phyloP scores from a whole-genome alignment of 768 basidiomycete species.

The Leccinellum albellum region DNA sequence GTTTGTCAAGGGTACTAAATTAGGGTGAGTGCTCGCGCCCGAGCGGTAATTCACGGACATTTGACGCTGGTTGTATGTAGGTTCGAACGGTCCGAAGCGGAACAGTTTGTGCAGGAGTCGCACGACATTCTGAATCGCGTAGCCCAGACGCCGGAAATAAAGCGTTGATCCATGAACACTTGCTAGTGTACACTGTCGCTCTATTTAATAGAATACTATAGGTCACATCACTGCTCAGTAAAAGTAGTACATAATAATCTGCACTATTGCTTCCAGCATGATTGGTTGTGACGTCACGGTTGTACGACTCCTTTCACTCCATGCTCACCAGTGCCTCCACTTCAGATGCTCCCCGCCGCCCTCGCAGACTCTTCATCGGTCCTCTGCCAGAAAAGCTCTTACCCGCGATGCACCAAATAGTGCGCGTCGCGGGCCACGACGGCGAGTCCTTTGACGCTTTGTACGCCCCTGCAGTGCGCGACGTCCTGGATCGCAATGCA shows the following conservation, averaged over 20 bases:
- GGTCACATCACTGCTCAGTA: constrained; percentile 21
- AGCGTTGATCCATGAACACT: constrained; percentile 17
- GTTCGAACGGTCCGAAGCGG: constrained; percentile 66
- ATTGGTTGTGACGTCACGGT: constrained; percentile 27
- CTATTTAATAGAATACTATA: constrained; percentile 11
- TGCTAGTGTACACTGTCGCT: background rate
- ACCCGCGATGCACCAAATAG: constrained; percentile 35
- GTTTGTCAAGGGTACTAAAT: constrained; percentile 70
- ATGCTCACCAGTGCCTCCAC: background rate
- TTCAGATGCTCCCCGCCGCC: constrained; percentile 19
- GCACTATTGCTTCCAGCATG: background rate
- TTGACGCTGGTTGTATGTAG: constrained; percentile 38
- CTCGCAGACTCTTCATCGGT: constrained; percentile 74
- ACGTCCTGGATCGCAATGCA: constrained; percentile 54
- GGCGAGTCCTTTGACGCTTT: constrained; percentile 34
- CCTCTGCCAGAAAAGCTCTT: constrained; percentile 68
- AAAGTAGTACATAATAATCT: background rate
- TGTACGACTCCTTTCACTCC: background rate
- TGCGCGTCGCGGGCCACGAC: constrained; percentile 20
- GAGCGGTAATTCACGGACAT: constrained; percentile 11
- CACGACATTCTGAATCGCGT: constrained; percentile 46
- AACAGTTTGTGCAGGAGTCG: constrained; percentile 59
- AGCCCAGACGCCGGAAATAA: constrained; percentile 24
- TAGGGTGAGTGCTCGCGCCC: constrained; percentile 52
- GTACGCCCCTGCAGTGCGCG: constrained; percentile 31